Base-by-base conservation (phyloP, 2,329 filamentous ascomycete genomes). In the Colletotrichum limetticola region DNA sequence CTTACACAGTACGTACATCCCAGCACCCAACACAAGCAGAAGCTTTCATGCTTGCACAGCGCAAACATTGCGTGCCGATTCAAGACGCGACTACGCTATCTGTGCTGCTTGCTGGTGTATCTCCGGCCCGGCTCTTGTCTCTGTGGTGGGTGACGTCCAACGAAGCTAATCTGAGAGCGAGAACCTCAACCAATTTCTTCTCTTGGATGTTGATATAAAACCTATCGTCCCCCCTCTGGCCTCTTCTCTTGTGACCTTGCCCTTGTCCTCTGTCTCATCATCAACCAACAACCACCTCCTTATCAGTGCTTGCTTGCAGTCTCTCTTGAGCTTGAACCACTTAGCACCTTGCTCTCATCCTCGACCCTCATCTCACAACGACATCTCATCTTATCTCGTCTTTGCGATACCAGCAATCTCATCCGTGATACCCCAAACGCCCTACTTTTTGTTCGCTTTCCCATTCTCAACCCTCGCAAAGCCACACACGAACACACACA, bases 61-160 rank as follows among this genome's bases (percentile, higher is more conserved):
- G 49, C 56, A 37, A 30, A 42, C 30, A 46, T 68, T 52, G 55
- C 37, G 58, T 72, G 69, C 59, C 66, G 70, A 56, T 53, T 63
- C 53, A 64, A 58, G 69, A 72, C 69, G 58, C 58, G 53, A 68
- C 69, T 63, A 59, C 69, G 66, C 56, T 61, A 73, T 73, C 71
- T 71, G 56, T 73, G 37, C 37, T 42, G 37, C 5, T 42, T 42
- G 37, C 16, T 49, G 42, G 19, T 49, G 42, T 49, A 71, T 73
- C 61, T 73, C 71, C 49, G 71, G 66, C 52, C 62, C 53, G 62
- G 26, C 37, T 42, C 37, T 42, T 42, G 66, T 59, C 42, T 59
- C 42, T 22, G 19, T 42, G 46, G 59, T 53, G 58, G 58, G 69
- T 63, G 59, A 72, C 59, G 70, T 72, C 60, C 53, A 63, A 58